These are phyloP conservation scores for Inosperma sp. DNA, from an alignment of 768 basidiomycete species.

Conservation along the genomic window DNA sequence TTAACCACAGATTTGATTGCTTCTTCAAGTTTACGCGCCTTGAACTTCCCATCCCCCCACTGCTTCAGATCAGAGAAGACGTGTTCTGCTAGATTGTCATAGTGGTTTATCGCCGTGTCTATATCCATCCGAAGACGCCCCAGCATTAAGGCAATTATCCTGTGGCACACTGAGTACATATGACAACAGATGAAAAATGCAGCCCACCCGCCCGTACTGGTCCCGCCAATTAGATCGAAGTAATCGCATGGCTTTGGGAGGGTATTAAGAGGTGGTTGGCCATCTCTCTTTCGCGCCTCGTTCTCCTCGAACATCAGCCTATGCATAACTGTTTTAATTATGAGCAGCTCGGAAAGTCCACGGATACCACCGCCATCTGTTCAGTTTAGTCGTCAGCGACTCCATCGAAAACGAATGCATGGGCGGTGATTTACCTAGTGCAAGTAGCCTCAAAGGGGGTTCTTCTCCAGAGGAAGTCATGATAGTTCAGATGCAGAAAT, in stretches of 20 bases:
- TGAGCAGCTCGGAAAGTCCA: background rate
- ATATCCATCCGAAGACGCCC: background rate
- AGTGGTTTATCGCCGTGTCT: background rate
- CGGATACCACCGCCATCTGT: background rate
- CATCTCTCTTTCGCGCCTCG: background rate
- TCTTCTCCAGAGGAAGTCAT: constrained; percentile 16
- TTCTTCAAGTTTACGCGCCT: background rate
- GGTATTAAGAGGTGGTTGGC: background rate
- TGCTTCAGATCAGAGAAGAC: background rate
- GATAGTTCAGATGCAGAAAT: no score
- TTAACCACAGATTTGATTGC: no score
- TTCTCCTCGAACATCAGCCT: background rate
- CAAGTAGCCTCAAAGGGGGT: constrained; percentile 6
- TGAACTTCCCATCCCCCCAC: no score
- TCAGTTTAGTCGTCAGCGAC: background rate
- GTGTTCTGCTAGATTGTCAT: background rate
- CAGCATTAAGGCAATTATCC: background rate
- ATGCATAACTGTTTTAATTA: no score
- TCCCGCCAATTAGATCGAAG: background rate
- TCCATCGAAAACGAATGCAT: background rate
- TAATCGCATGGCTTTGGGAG: no score
- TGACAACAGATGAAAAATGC: background rate
- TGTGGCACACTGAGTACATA: background rate
- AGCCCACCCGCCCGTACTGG: background rate
- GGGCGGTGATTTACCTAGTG: background rate